Base-by-base conservation (phyloP, 1,139 yeast genomes). In the Candida gigantensis region DNA sequence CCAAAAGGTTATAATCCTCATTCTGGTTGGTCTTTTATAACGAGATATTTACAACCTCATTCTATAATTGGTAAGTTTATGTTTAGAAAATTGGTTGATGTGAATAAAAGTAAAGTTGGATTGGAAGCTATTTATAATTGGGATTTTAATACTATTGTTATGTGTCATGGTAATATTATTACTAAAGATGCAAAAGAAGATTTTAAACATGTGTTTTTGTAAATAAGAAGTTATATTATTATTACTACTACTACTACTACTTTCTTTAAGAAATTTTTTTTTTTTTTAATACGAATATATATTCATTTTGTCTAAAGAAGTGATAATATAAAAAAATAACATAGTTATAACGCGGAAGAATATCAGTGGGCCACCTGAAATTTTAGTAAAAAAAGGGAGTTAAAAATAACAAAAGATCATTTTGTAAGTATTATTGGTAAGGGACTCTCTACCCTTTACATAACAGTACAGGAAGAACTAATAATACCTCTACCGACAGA, bases 111-210 rank as follows among this genome's bases (percentile, higher is more conserved):
- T 18, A 45, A 42, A 24, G 39, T 36, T 7, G 77, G 68, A 0
- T 42, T 74, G 36, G 48, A 59, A 33, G 57, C 60, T 4, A 58
- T 78, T 32, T 45, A 57, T 35, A 37, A 46, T 9, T 73, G 78
- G 79, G 72, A 72, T 32, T 73, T 79, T 43, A 67, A 72, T 15
- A 60, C 63, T 14, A 62, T 79, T 39, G 71, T 81, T 23, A 65
- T 74, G 51, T 75, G 82, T 44, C 87, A 81, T 50, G 87, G 86
- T 6, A 74, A 73, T 39, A 63, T 77, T 11, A 57, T 79, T 39
- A 77, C 74, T 11, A 51, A 53, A 3, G 59, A 66, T 35, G 79
- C 72, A n/a, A 65, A 65, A 42, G 50, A 53, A 16, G 54, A 51
- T 6, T 64, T 60, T 47, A 52, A 53, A 31, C 37, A 42, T 30